Evolutionary conservation across 108 stramenopile species (phyloP), one percentile per base, ranked within the genome.

Genomic region (Seminavis robusta): DNA sequence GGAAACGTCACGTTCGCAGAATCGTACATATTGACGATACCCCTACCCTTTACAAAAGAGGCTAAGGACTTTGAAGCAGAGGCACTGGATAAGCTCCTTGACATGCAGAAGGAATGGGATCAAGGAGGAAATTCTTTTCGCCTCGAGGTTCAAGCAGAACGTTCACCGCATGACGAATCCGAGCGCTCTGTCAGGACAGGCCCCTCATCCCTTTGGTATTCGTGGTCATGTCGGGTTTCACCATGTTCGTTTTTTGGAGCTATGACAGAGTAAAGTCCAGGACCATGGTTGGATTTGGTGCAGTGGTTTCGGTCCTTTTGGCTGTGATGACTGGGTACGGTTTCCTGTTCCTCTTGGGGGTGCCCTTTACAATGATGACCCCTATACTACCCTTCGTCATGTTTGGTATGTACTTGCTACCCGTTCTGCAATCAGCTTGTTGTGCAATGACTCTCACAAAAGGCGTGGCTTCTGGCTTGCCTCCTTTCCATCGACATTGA

Each of bases 31-130:
- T 19, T 44, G 44, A 13, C 28, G 2, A 58, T 58, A 3, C 21
- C 11, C 15, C 56, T 58, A 1, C 56, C 56, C 27, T 15, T 23
- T 2, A 38, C 33, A 13, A 16, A 42, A 1, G 42, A 58, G 5
- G 44, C 56, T 11, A 21, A 58, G 29, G 56, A 25, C 19, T 58
- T 58, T 29, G 56, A 58, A 44, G 43, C 17, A 7, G 56, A 45
- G 19, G 56, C 42, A 33, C 10, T 45, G 25, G 56, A 58, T 34
- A 28, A 17, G 7, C 44, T 45, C 56, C 44, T 58, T 31, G 56
- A 58, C 7, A 21, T 58, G 2, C 51, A n/a, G n/a, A n/a, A n/a
- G n/a, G n/a, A n/a, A n/a, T n/a, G n/a, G n/a, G n/a, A n/a, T n/a
- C n/a, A n/a, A n/a, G n/a, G n/a, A n/a, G n/a, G n/a, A n/a, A n/a